These are phyloP conservation scores for Akanthomyces lecanii DNA, from an alignment of 2,329 filamentous ascomycete genomes.

Conservation along the genomic window DNA sequence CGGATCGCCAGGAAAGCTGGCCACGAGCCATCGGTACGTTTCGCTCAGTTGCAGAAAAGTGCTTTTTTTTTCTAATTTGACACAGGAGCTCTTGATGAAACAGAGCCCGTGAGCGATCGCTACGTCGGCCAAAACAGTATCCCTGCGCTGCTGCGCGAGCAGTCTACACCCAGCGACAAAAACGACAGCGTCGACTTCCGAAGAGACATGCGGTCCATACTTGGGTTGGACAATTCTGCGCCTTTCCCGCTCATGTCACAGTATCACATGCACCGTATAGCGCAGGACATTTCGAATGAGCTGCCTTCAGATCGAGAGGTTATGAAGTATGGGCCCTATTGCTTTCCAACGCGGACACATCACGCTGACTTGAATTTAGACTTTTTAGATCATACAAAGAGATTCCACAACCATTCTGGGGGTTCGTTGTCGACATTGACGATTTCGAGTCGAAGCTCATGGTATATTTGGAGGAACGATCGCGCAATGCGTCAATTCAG, in stretches of 20 bases:
- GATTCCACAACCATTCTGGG: conserved; percentile 64
- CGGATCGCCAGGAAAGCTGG: conserved; percentile 39
- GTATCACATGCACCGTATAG: conserved; percentile 55
- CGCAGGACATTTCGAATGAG: conserved; percentile 57
- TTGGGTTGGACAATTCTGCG: conserved; percentile 61
- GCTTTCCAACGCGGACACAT: background rate
- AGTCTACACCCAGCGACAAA: conserved; percentile 50
- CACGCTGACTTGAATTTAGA: conserved; percentile 31
- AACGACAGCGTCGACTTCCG: conserved; percentile 54
- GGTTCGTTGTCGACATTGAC: conserved; percentile 62
- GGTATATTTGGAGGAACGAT: conserved; percentile 61
- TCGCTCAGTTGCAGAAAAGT: background rate
- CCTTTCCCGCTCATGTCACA: conserved; percentile 65
- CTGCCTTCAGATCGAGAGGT: conserved; percentile 62
- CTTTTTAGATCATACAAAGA: conserved; percentile 64
- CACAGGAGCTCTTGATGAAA: conserved; percentile 45
- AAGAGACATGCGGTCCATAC: conserved; percentile 61
- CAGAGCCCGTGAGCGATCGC: conserved; percentile 52
- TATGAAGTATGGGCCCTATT: conserved; percentile 51
- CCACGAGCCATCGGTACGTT: conserved; percentile 38
- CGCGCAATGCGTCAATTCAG: conserved; percentile 47
- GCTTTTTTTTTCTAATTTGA: background rate
- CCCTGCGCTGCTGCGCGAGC: conserved; percentile 60
- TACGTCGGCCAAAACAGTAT: conserved; percentile 67
- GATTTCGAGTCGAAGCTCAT: conserved; percentile 62